Base-by-base conservation (phyloP, 1,284 basidiomycete genomes). In the Tetrapyrgos nigripes region DNA sequence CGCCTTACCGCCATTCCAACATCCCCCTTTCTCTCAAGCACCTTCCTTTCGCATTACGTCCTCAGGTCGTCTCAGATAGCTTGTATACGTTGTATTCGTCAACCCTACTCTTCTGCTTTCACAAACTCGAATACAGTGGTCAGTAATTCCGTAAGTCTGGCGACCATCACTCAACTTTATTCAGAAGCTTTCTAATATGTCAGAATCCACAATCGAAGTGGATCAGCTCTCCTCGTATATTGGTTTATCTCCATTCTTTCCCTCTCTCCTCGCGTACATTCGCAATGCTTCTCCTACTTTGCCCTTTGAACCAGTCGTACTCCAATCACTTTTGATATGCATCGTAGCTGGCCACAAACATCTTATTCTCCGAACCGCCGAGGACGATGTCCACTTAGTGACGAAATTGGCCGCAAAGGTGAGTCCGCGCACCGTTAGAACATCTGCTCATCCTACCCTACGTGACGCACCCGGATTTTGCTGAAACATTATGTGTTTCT, bases 321-420 rank as follows among this genome's bases (percentile, higher is more conserved):
- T 91, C 5, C 88, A 89, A 64, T 83, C 88, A 26, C 72, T 92
- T 21, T 79, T 91, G 17, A 80, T 89, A 3, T 88, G 83, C 65
- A 76, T 91, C 49, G 73, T 88, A 43, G 79, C 87, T 3, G 83
- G 83, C 2, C 76, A 84, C 65, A 87, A 81, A 62, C 79, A 89
- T 68, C 70, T 91, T 23, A 77, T 91, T 57, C 70, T 91, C 11
- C 80, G 86, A 52, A 83, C 87, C 1, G 75, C 77, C 10, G 83
- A 85, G 58, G 85, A 89, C 55, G 88, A 91, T 61, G 71, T 89
- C 31, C 62, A 75, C 27, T 67, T 83, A n/a, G 82, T 88, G 43
- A 75, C 79, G 23, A 85, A 80, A 66, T 75, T 89, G 43, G 76
- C 79, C 24, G 73, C 78, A 54, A 78, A 84, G 73, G 89, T 89